Base-by-base conservation (phyloP, 306 rosid genomes). In the Myrica gale region DNA sequence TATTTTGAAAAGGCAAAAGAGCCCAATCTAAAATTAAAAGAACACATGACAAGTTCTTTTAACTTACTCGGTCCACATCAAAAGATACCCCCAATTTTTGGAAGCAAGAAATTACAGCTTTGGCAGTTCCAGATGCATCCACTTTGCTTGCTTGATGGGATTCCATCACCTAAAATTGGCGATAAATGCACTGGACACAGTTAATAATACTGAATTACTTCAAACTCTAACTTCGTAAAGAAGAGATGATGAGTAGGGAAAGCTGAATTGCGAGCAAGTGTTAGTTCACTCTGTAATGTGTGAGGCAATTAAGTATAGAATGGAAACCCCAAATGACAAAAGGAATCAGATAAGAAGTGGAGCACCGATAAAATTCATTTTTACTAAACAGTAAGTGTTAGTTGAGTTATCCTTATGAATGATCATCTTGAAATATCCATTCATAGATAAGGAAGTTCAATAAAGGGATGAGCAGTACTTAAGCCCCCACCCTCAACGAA, bases 41-140 rank as follows among this genome's bases (percentile, higher is more conserved):
- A 20, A 52, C 10, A 61, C 46, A 6, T 32, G 68, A 53, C 57
- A 69, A 53, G 62, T 69, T 72, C 44, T 63, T 66, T 68, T 81
- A 73, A 74, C 88, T 62, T 54, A 83, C 99, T 96, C 90, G 83
- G 73, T 95, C 92, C 91, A 83, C 70, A 74, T 92, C 88, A 70
- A 84, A 92, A 63, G 90, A 73, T 67, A 83, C 92, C 46, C 99
- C 99, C 44, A 92, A 78, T 75, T 90, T 90, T 74, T 89, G 72
- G 88, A 95, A 95, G 93, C 89, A 90, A 60, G 97, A 90, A 79
- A 95, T 82, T 43, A 95, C 98, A 74, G 97, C 93, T 85, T 90
- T 95, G 12, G 97, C 97, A 72, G 97, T 95, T 84, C 99, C 97
- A 80, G 99, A 95, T 71, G 91, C 82, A 76, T 92, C 99, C 79